A percentile compares a stretch with the other conserved stretches of the same genome.
Evolutionary conservation across 257 asterid species (phyloP).

Genomic region (Fraxinus cuspidata): DNA sequence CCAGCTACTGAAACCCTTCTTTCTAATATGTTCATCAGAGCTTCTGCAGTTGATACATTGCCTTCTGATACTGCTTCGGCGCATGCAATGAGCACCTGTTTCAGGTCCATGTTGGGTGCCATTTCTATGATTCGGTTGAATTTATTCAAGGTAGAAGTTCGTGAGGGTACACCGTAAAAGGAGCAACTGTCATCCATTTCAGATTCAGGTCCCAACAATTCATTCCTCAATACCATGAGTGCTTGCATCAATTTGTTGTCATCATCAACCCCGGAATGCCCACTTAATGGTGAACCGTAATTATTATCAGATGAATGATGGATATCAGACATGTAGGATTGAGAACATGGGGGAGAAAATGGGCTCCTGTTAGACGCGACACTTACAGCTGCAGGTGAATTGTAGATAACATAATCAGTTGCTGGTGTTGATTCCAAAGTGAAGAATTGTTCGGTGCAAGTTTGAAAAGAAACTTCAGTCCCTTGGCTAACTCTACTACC

Average conservation of each 20-base stretch:
- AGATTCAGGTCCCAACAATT: constrained; percentile 61
- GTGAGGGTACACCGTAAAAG: constrained; percentile 40
- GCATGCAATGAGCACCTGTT: constrained; percentile 61
- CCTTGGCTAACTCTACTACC: constrained; percentile 48
- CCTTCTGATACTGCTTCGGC: constrained; percentile 74
- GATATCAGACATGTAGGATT: constrained; percentile 63
- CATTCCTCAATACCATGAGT: constrained; percentile 60
- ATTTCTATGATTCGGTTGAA: constrained; percentile 61
- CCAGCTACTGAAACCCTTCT: constrained; percentile 79
- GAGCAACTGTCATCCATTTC: constrained; percentile 76
- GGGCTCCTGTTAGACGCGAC: constrained; percentile 66
- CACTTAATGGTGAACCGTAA: constrained; percentile 82
- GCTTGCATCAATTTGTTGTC: constrained; percentile 65
- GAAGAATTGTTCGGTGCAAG: constrained; percentile 58
- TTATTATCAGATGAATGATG: constrained; percentile 58
- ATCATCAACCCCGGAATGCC: constrained; percentile 71
- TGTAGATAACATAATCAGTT: constrained; percentile 36
- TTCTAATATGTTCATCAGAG: constrained; percentile 64
- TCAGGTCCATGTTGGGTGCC: constrained; percentile 74
- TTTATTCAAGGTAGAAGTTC: constrained; percentile 48
- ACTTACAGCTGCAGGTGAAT: constrained; percentile 66
- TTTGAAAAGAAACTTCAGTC: constrained; percentile 49
- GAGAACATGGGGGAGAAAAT: constrained; percentile 79
- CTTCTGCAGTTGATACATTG: constrained; percentile 61
- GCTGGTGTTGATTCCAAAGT: constrained; percentile 84